These are phyloP conservation scores for Penium margaritaceum DNA, from an alignment of 139 green algal genomes.

Conservation along the genomic window DNA sequence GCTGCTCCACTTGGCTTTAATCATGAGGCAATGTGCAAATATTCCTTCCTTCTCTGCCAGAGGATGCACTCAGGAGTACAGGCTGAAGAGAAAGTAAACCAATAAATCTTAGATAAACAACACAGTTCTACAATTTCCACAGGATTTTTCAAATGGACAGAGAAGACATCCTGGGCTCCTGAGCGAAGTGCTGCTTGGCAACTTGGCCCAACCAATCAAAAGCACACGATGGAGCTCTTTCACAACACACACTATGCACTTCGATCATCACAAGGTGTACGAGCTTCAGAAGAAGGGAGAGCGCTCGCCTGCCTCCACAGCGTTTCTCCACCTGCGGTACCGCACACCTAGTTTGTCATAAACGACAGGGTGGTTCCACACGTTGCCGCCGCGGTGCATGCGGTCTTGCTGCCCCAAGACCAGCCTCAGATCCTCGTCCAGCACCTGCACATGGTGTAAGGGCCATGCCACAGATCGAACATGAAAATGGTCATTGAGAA, in stretches of 20 bases:
- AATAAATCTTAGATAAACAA: too few species aligned
- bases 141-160: neutral
- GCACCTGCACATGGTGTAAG: constrained; percentile 72
- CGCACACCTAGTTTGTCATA: constrained; percentile 96
- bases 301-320: constrained; percentile 18
- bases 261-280: too few species aligned
- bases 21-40: too few species aligned
- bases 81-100: too few species aligned
- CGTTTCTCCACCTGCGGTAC: constrained; percentile 87
- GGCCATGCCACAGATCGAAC: neutral
- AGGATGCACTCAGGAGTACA: too few species aligned
- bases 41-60: too few species aligned
- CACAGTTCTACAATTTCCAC: too few species aligned
- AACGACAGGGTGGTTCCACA: constrained; percentile 79
- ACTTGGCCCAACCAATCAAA: neutral
- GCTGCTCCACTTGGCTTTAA: too few species aligned
- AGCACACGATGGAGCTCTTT: constrained; percentile 2
- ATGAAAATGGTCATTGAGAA: neutral
- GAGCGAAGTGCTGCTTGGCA: too few species aligned
- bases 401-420: constrained; percentile 91
- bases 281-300: too few species aligned
- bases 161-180: too few species aligned
- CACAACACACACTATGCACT: constrained; percentile 6
- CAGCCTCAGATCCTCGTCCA: constrained; percentile 91
- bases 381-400: constrained; percentile 74